Base-by-base conservation (phyloP, 345 rosid species). In the Syzygium jambos region DNA sequence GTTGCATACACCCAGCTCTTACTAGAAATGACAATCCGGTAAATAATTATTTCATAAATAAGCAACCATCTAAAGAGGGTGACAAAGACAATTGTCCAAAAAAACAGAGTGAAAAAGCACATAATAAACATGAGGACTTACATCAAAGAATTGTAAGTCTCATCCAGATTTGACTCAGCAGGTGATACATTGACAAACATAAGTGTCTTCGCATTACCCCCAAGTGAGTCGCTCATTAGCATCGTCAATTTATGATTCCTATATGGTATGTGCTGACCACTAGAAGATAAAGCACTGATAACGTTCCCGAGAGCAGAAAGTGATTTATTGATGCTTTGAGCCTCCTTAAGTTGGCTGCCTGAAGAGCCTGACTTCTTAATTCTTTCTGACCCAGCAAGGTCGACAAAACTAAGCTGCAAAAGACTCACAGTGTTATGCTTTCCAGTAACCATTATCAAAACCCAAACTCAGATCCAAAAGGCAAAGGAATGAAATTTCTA, bases 151-250 rank as follows among this genome's bases (percentile, higher is more conserved):
- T 98, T 96, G 94, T 94, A 93, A 5, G 98, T 93, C 90, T 96
- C 99, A 3, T 98, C 99, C 93, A 98, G 90, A 90, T 95, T 96
- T 84, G 98, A 94, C 89, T 96, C 99, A 1, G 96, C 95, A 15
- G 98, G 99, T 85, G 99, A 96, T 7, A 94, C 96, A 59, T 95
- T 98, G 34, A 98, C 99, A 52, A 98, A 96, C 99, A 96, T 98
- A 56, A 95, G 95, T 3, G 99, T 98, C 90, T 98, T 98, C 1
- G 99, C 99, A 92, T 98, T 98, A 85, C 99, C 99, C 41, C 99
- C 99, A 5, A 98, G 94, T 49, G 99, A 98, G 91, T 98, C 99
- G 38, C 98, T 96, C 99, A 98, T 96, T 90, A 98, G 88, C 99
- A 98, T 95, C 1, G 99, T 98, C 87, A 98, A 85, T 89, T 98